Evolutionary conservation across 257 asterid genomes (phyloP).

Genomic region (Oldenlandia corymbosa): DNA sequence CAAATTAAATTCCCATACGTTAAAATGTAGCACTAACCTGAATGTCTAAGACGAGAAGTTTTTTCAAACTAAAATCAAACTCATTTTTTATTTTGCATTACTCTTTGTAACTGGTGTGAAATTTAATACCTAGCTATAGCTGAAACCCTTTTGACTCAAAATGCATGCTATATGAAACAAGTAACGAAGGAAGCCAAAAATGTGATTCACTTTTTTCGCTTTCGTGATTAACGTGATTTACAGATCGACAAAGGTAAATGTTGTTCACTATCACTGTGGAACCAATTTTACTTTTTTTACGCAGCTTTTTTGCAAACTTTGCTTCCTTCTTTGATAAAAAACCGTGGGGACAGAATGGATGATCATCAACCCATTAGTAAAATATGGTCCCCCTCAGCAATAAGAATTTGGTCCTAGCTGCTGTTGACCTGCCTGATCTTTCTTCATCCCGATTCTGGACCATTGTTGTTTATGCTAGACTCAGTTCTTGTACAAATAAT

Average conservation of each 20-base stretch:
- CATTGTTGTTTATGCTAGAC: conserved; percentile 17
- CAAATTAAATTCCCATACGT: no score
- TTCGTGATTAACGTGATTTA: background rate
- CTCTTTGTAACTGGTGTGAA: no score
- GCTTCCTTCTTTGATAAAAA: conserved; percentile 10
- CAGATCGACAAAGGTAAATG: background rate
- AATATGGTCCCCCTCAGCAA: conserved; percentile 50
- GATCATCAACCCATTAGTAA: conserved; percentile 25
- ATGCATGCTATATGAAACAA: background rate
- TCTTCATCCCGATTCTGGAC: conserved; percentile 31
- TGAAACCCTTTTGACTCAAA: background rate
- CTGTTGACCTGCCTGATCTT: conserved; percentile 32
- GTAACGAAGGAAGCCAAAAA: background rate
- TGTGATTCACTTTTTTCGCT: background rate
- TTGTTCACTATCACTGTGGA: background rate
- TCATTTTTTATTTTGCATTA: no score
- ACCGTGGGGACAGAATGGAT: conserved; percentile 20
- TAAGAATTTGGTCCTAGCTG: conserved; percentile 40
- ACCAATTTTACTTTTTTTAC: conserved; percentile 10
- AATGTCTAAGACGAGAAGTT: no score
- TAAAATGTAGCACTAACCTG: no score
- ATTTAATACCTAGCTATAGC: background rate
- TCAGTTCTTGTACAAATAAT: conserved; percentile 14
- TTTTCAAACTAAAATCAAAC: no score
- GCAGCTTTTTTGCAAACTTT: conserved; percentile 11